Percentiles rank a stretch among this genome's conserved stretches.
These are phyloP conservation scores for Lachnellula hyalina DNA, from an alignment of 2,329 filamentous ascomycete genomes.

Conservation along the genomic window DNA sequence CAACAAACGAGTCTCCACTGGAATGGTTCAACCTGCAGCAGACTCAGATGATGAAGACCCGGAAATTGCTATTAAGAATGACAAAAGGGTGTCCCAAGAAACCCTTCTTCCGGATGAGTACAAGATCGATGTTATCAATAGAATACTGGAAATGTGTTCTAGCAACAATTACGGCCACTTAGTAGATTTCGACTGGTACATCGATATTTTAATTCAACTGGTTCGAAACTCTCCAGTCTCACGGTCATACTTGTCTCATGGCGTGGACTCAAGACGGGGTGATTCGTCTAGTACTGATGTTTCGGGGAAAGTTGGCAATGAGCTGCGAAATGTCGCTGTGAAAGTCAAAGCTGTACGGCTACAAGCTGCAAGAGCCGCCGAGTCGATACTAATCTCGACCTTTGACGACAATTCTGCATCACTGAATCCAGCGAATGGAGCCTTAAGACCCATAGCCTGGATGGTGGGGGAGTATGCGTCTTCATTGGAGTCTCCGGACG, in stretches of 20 bases:
- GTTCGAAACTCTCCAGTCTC: slow-evolving; percentile 63
- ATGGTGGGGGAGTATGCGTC: slow-evolving; percentile 81
- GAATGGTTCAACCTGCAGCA: slow-evolving; percentile 28
- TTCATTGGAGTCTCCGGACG: slow-evolving; percentile 64
- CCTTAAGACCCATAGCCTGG: slow-evolving; percentile 75
- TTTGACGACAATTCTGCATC: slow-evolving; percentile 47
- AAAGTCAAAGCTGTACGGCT: slow-evolving; percentile 79
- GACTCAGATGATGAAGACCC: slow-evolving; percentile 54
- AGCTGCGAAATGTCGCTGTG: slow-evolving; percentile 85
- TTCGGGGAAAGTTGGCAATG: slow-evolving; percentile 70
- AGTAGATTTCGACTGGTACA: slow-evolving; percentile 94
- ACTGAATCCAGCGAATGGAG: slow-evolving; percentile 55
- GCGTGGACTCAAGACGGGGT: slow-evolving; percentile 6
- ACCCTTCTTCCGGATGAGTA: slow-evolving; percentile 80
- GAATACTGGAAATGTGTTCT: slow-evolving; percentile 85
- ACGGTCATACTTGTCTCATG: slow-evolving; percentile 27
- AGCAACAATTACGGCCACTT: slow-evolving; percentile 82
- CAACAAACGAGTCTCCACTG: slow-evolving; percentile 40
- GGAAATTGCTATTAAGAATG: slow-evolving; percentile 42
- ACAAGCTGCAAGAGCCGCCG: slow-evolving; percentile 77
- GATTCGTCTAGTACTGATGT: slow-evolving; percentile 36
- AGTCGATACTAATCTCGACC: slow-evolving; percentile 62
- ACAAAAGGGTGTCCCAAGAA: slow-evolving; percentile 47
- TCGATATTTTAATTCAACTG: slow-evolving; percentile 81
- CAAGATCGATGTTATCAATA: slow-evolving; percentile 71